These are phyloP conservation scores for Neofusicoccum parvum DNA, from an alignment of 2,329 filamentous ascomycete genomes.

Conservation along the genomic window DNA sequence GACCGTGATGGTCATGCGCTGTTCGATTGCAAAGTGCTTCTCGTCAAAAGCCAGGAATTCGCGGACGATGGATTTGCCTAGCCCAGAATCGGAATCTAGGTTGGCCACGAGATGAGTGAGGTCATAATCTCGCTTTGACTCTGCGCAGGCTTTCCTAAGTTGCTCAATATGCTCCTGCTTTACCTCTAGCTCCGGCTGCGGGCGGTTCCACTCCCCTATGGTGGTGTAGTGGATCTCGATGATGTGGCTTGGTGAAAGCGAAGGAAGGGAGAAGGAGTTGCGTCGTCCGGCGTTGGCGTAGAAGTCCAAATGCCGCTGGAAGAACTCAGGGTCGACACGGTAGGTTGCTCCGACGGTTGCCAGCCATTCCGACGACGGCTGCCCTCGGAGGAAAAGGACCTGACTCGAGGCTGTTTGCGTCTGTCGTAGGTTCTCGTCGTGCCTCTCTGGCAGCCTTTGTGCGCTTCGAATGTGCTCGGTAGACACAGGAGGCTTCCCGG, in stretches of 20 bases:
- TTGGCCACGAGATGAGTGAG: background rate
- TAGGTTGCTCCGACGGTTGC: slow-evolving; percentile 23
- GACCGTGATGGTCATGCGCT: slow-evolving; percentile 22
- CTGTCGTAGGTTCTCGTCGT: background rate
- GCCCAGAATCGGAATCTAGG: background rate
- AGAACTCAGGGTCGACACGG: slow-evolving; percentile 25
- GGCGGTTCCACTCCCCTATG: slow-evolving; percentile 6
- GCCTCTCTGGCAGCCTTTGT: background rate
- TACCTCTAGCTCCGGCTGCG: background rate
- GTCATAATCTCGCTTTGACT: background rate
- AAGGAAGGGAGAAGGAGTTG: slow-evolving; percentile 19
- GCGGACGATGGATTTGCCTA: slow-evolving; percentile 22
- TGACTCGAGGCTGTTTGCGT: background rate
- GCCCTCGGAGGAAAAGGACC: slow-evolving; percentile 22
- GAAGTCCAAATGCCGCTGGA: slow-evolving; percentile 24
- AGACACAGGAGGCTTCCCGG: background rate
- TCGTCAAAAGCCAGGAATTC: slow-evolving; percentile 17
- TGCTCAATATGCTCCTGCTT: background rate
- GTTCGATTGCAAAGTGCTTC: slow-evolving; percentile 22
- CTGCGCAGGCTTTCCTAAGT: background rate
- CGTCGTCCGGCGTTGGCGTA: background rate
- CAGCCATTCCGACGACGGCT: slow-evolving; percentile 22
- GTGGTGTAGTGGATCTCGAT: slow-evolving; percentile 19
- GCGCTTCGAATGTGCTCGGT: background rate
- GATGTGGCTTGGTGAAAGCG: slow-evolving; percentile 16